Percentiles rank a stretch among this genome's conserved stretches.
These are phyloP conservation scores for Boletus edulis DNA, from an alignment of 768 basidiomycete species.

Conservation along the genomic window DNA sequence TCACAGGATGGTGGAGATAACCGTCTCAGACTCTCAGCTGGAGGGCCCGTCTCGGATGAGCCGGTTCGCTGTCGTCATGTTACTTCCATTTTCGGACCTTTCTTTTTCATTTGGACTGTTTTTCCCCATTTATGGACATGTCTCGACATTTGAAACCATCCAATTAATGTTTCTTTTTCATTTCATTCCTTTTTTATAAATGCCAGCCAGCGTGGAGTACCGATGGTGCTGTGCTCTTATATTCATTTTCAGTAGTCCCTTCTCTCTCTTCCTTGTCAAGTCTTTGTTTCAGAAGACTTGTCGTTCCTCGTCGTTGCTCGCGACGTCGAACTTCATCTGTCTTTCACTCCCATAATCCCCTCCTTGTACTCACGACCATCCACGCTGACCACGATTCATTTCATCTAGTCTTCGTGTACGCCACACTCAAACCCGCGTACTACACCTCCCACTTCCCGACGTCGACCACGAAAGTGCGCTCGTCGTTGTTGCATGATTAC, in stretches of 20 bases:
- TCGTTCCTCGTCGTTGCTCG: constrained; percentile 19
- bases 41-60: constrained; percentile 29
- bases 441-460: constrained; percentile 24
- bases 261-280: constrained; percentile 24
- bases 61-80: constrained; percentile 22
- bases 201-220: constrained; percentile 14
- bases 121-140: constrained; percentile 19
- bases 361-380: constrained; percentile 31
- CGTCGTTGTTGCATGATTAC: constrained; percentile 41
- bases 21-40: constrained; percentile 15
- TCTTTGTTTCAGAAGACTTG: constrained; percentile 27
- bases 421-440: constrained; percentile 35
- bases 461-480: constrained; percentile 39
- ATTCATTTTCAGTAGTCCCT: constrained; percentile 24
- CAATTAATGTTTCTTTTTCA: constrained; percentile 2
- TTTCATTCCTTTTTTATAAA: constrained; percentile 10
- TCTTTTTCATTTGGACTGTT: constrained; percentile 5
- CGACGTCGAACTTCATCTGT: constrained; percentile 18
- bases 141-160: not conserved
- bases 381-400: constrained; percentile 41
- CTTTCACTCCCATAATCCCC: constrained; percentile 21
- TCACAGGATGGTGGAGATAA: constrained; percentile 20
- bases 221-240: constrained; percentile 33
- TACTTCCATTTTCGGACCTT: constrained; percentile 3
- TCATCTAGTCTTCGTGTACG: constrained; percentile 25